Base-by-base conservation (phyloP, 441 rosid genomes). In the Dalechampia spathulata region DNA sequence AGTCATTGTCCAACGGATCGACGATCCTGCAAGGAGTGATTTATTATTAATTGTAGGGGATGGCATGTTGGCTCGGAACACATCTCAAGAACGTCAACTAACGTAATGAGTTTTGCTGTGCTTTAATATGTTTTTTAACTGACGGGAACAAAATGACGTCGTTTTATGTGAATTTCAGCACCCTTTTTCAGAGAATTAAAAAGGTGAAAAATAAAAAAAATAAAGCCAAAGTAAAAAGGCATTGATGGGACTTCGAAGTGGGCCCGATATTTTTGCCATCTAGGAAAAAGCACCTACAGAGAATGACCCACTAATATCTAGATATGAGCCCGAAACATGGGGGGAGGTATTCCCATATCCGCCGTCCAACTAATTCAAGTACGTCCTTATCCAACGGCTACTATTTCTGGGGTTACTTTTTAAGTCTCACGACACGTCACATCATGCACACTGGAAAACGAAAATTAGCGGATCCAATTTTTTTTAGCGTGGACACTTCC, bases 351-450 rank as follows among this genome's bases (percentile, higher is more conserved):
- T 41, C 55, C 46, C 43, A 37, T 55, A 37, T 38, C 20, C 56
- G 66, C 74, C 61, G 38, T 62, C 68, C 66, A 52, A 14, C 37
- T n/a, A n/a, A n/a, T n/a, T n/a, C n/a, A n/a, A n/a, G n/a, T n/a
- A n/a, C n/a, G 65, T 74, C 69, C 46, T 52, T 55, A 67, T 72
- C 75, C 12, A 49, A 46, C 52, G 75, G 64, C 36, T 63, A 55
- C 55, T 1, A 25, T 47, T 55, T 52, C 57, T 20, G 22, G 55
- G n/a, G 5, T n/a, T 34, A 6, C 2, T 53, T 50, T 30, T 38
- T 12, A 7, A 27, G 63, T 67, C 64, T 19, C 34, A 30, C 38
- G 42, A 20, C 41, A 57, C 60, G 74, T 71, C 60, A 66, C 60
- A 16, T n/a, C n/a, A n/a, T n/a, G n/a, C n/a, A n/a, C n/a, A n/a